Evolutionary conservation across 495 filamentous ascomycete genomes (phyloP).

Genomic region (Talaromyces proteolyticus): DNA sequence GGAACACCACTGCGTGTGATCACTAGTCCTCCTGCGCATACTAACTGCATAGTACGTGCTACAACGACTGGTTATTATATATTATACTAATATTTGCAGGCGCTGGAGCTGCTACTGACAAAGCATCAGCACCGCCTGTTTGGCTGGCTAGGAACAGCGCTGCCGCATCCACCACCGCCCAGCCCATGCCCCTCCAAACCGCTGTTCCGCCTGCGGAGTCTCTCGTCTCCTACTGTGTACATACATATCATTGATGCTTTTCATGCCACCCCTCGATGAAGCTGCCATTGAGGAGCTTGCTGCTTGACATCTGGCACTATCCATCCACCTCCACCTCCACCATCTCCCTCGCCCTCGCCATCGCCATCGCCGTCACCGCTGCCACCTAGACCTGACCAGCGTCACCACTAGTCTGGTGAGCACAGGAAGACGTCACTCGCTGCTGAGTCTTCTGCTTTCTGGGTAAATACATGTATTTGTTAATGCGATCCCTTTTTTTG

Average conservation of each 20-base stretch:
- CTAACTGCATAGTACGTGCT: no score
- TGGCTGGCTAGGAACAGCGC: no score
- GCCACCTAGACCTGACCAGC: neutral
- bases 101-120: no score
- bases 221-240: neutral
- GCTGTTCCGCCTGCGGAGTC: neutral
- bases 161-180: no score
- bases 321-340: neutral
- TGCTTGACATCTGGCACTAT: neutral
- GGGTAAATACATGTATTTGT: no score
- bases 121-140: no score
- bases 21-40: no score
- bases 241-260: no score
- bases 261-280: neutral
- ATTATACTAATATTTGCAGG: no score
- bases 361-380: neutral
- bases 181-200: no score
- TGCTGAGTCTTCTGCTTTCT: neutral
- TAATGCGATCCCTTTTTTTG: neutral
- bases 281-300: conserved; percentile 4
- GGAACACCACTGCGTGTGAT: no score
- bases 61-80: no score
- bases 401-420: neutral
- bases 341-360: conserved; percentile 1
- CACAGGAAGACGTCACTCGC: conserved; percentile 6